Evolutionary conservation across 345 rosid genomes (phyloP), one percentile per base, ranked within the genome.

Genomic region (Ceriops zippeliana): DNA sequence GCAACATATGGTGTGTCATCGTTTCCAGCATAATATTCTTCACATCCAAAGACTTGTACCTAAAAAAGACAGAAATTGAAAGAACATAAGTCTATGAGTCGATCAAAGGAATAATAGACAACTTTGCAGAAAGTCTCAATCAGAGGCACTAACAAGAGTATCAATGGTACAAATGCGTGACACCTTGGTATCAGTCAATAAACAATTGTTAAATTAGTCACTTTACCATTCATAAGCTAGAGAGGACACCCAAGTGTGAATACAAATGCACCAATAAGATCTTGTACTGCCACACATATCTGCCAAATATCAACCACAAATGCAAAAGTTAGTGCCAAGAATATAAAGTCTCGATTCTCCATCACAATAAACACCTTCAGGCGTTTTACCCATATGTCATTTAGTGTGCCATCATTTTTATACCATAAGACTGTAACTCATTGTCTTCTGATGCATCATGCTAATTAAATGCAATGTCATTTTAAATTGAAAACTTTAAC

Each of bases 11-110:
- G 79, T 95, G 98, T 34, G 90, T 85, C 80, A 87, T 82, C 26
- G 96, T 88, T 85, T 95, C 99, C 79, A 85, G 81, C 92, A 95
- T 84, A 78, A 95, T 90, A 81, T 95, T 95, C 90, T 95, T 95
- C 82, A 87, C 96, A 65, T 95, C 99, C 75, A 95, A 80, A n/a
- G 92, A 83, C 77, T 85, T 95, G 83, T 95, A 95, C 90, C 99
- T 95, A 74, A 32, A 68, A 51, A 75, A 20, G 51, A 47, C 42
- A 59, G 7, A 47, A 22, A 62, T 56, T 22, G 28, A 58, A 56
- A 47, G 62, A 70, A 47, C 26, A 11, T 42, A 42, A 42, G 49
- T 13, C 28, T 52, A 32, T 9, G 28, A 65, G 46, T 16, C 1
- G 3, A 42, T 42, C 49, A 11, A 42, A 13, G 49, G 49, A 42